Percentiles rank a stretch among this genome's conserved stretches.
Evolutionary conservation across 352 stramenopile genomes (phyloP).

Genomic region (Pythium volutum): DNA sequence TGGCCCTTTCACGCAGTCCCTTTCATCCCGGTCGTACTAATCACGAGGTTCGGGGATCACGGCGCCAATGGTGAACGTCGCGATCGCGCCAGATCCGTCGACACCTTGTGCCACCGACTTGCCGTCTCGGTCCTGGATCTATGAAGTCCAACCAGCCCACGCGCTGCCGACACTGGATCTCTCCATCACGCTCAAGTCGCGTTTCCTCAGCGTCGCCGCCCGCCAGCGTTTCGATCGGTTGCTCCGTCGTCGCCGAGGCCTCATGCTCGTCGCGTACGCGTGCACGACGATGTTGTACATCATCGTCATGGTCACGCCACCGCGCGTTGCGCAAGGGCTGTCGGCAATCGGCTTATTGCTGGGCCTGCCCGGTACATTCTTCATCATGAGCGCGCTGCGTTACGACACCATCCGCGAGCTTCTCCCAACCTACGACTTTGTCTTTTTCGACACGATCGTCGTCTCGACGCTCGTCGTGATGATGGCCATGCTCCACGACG

Average conservation of each 20-base stretch:
- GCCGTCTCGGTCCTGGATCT: not conserved
- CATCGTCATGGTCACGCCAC: not conserved
- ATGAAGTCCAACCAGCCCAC: constrained; percentile 7
- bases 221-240: not conserved
- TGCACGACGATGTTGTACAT: constrained; percentile 12
- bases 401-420: constrained; percentile 9
- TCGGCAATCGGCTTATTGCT: not conserved
- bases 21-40: no score
- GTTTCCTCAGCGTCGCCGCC: not conserved
- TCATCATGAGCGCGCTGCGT: constrained; percentile 6
- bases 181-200: constrained; percentile 16
- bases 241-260: not conserved
- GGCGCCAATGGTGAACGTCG: not conserved
- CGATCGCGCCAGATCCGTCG: not conserved
- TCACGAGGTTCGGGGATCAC: not conserved
- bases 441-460: constrained; percentile 14
- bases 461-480: constrained; percentile 6
- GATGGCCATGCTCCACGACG: constrained; percentile 10
- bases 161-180: constrained; percentile 14
- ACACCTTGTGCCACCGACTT: not conserved
- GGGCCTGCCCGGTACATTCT: not conserved
- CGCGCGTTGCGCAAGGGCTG: not conserved
- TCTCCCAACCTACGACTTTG: constrained; percentile 18
- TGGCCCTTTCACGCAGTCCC: no score
- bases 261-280: constrained; percentile 4